Conservation (phyloP, 495 filamentous ascomycete genomes). For the Hyaloscypha hepaticicola region DNA sequence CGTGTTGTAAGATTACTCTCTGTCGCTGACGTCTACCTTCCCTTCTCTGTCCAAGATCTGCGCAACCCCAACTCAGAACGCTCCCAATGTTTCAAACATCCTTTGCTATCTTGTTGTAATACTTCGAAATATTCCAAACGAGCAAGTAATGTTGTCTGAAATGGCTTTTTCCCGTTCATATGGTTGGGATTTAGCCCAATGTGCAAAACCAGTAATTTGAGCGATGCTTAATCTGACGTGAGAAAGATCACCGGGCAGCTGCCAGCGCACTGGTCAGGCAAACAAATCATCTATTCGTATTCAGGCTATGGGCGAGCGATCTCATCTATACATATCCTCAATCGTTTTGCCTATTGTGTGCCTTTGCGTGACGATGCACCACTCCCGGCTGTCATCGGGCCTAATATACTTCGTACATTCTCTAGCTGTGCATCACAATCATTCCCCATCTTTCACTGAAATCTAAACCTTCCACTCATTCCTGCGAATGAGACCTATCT, state of each 20-base stretch:
- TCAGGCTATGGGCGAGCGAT: neutral
- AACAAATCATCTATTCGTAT: neutral
- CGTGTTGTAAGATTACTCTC: neutral
- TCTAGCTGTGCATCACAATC: neutral
- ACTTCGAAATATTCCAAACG: neutral
- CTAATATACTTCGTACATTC: neutral
- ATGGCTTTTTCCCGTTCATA: neutral
- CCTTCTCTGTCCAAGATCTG: neutral
- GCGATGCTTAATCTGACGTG: neutral
- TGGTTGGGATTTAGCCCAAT: neutral
- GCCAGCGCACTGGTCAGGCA: neutral
- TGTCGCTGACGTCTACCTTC: neutral
- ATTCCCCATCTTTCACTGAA: neutral
- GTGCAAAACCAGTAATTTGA: neutral
- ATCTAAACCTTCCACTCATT: too few species aligned
- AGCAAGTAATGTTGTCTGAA: neutral
- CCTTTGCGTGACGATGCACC: neutral
- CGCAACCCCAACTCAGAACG: neutral
- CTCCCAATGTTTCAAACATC: neutral
- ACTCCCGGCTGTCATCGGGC: neutral
- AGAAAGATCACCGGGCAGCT: slow-evolving; percentile 2
- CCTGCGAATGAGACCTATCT: too few species aligned
- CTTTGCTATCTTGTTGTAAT: neutral
- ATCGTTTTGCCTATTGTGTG: neutral
- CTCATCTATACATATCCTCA: neutral